Conservation (phyloP, 2,329 filamentous ascomycete genomes). For the Stachybotrys chartarum region DNA sequence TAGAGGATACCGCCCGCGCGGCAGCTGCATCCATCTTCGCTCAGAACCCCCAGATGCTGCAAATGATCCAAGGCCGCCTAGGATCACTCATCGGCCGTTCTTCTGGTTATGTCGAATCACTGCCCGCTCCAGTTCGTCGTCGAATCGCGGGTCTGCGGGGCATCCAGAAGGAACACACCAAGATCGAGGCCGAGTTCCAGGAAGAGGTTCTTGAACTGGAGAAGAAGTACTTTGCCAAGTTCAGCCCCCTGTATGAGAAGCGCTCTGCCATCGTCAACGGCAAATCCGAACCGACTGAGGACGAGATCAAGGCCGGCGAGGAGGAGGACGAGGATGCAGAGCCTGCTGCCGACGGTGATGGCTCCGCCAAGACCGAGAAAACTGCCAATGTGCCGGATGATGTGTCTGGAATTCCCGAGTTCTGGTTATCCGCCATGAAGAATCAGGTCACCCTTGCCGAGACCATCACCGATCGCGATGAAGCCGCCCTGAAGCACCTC, state of each 20-base stretch:
- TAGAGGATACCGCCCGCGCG: conserved; percentile 38
- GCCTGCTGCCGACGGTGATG: conserved; percentile 54
- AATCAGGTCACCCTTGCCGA: conserved; percentile 96
- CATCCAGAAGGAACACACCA: conserved; percentile 97
- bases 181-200: conserved; percentile 97
- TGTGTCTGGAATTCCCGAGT: conserved; percentile 85
- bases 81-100: conserved; percentile 88
- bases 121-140: conserved; percentile 81
- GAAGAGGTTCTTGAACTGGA: conserved; percentile 96
- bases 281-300: conserved; percentile 72
- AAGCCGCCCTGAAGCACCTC: conserved; percentile 83
- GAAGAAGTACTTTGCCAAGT: conserved; percentile 99
- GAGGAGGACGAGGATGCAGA: conserved; percentile 69
- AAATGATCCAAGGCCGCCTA: conserved; percentile 97
- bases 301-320: conserved; percentile 82
- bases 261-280: conserved; percentile 92
- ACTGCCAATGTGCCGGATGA: conserved; percentile 48
- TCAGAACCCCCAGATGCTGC: conserved; percentile 87
- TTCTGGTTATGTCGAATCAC: conserved; percentile 95
- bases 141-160: conserved; percentile 94
- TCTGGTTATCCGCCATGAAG: conserved; percentile 99
- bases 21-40: conserved; percentile 89
- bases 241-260: conserved; percentile 94
- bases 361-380: conserved; percentile 48
- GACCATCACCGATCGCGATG: conserved; percentile 97